phyloP scores from a whole-genome alignment of 345 rosid genomes.

The Eucalyptus sp. region DNA sequence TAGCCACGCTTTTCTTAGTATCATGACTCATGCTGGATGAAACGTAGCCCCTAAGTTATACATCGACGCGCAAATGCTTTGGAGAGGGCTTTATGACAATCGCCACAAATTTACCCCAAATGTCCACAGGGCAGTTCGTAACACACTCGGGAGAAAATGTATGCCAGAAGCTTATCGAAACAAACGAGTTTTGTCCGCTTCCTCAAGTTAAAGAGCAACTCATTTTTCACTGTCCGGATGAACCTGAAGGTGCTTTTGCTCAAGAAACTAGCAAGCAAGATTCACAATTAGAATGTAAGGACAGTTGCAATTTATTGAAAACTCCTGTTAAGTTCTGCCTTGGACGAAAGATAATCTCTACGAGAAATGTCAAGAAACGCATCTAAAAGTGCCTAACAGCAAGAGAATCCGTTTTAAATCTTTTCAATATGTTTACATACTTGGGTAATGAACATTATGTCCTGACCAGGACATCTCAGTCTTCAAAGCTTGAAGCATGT shows the following conservation, averaged over 20 bases:
- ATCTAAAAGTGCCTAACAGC: background rate
- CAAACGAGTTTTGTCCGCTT: background rate
- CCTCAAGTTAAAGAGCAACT: background rate
- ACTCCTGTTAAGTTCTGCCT: background rate
- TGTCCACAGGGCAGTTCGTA: background rate
- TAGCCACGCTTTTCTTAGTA: background rate
- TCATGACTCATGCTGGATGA: background rate
- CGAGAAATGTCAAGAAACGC: background rate
- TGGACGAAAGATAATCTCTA: background rate
- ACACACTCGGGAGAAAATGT: background rate
- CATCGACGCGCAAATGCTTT: background rate
- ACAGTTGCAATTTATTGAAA: background rate
- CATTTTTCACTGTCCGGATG: background rate
- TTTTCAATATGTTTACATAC: background rate
- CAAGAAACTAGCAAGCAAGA: background rate
- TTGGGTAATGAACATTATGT: background rate
- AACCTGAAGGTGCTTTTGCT: background rate
- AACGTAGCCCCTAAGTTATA: background rate
- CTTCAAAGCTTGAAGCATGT: background rate
- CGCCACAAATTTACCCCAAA: background rate
- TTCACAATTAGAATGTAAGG: background rate
- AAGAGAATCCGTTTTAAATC: background rate
- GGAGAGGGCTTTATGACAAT: background rate
- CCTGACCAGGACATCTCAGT: background rate
- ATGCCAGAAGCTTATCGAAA: background rate